Conservation (phyloP, 768 basidiomycete genomes). For the Boletellus ananiceps region DNA sequence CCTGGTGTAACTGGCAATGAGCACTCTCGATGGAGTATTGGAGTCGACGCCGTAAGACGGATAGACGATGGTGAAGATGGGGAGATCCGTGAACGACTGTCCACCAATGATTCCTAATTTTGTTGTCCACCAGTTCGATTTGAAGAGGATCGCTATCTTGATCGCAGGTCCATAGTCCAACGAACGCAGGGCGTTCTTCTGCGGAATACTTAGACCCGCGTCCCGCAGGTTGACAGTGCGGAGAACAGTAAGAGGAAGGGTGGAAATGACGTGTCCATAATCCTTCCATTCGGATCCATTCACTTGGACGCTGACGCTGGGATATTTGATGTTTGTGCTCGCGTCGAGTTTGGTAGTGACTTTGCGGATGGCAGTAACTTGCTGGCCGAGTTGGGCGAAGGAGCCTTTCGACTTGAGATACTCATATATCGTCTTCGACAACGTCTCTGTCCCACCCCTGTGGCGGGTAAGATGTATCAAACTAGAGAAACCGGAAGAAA, state of each 20-base stretch:
- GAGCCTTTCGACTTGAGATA: slow-evolving; percentile 4
- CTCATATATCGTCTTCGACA: slow-evolving; percentile 22
- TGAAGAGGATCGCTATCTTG: slow-evolving; percentile 44
- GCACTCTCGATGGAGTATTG: slow-evolving; percentile 19
- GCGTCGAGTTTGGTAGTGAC: slow-evolving; percentile 5
- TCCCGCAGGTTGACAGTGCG: slow-evolving; percentile 31
- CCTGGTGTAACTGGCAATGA: slow-evolving; percentile 41
- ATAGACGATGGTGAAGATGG: slow-evolving; percentile 39
- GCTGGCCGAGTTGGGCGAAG: slow-evolving; percentile 9
- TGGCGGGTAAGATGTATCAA: slow-evolving; percentile 10
- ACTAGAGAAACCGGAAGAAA: background rate
- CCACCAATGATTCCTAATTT: slow-evolving; percentile 36
- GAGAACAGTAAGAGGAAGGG: slow-evolving; percentile 35
- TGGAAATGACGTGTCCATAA: slow-evolving; percentile 41
- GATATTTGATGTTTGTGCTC: too few relatives aligned
- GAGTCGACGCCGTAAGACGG: slow-evolving; percentile 36
- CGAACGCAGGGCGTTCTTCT: slow-evolving; percentile 36
- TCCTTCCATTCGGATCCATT: slow-evolving; percentile 3
- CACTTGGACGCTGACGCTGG: background rate
- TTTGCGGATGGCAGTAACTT: slow-evolving; percentile 18
- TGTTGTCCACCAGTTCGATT: slow-evolving; percentile 40
- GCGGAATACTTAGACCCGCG: slow-evolving; percentile 25
- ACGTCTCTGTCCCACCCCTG: slow-evolving; percentile 23
- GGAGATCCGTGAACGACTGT: slow-evolving; percentile 39
- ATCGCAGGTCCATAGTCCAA: slow-evolving; percentile 34